A percentile compares a stretch with the other conserved stretches of the same genome.
These are phyloP conservation scores for Rhynchosporium graminicola DNA, from an alignment of 2,329 filamentous ascomycete species.

Conservation along the genomic window DNA sequence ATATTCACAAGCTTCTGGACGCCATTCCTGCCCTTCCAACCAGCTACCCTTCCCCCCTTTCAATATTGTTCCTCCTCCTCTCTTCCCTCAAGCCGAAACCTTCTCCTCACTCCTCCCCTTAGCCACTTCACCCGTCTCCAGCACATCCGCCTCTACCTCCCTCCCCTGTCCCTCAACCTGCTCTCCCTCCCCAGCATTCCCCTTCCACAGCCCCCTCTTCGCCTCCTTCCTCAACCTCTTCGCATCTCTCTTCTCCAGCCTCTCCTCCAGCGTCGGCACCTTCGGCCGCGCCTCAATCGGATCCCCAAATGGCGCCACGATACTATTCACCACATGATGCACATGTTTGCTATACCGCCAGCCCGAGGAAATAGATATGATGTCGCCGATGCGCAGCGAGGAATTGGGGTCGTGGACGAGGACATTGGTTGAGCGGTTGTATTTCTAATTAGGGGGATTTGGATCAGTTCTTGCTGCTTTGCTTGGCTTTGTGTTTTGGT, in stretches of 20 bases:
- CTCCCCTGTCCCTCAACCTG: constrained; percentile 19
- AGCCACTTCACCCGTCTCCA: constrained; percentile 9
- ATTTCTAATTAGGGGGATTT: constrained; percentile 41
- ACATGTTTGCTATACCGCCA: constrained; percentile 67
- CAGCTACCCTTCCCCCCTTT: constrained; percentile 23
- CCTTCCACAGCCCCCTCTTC: constrained; percentile 37
- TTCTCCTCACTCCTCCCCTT: constrained; percentile 28
- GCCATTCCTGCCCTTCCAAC: constrained; percentile 19
- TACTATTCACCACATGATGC: constrained; percentile 72
- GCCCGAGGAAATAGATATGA: constrained; percentile 69
- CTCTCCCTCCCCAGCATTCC: constrained; percentile 3
- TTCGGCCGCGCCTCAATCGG: constrained; percentile 65
- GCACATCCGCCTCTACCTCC: neutral
- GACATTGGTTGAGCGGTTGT: constrained; percentile 62
- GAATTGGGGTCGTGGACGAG: constrained; percentile 79
- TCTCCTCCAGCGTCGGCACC: constrained; percentile 65
- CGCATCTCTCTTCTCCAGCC: constrained; percentile 54
- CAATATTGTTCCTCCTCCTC: neutral
- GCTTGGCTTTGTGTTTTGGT: too few relatives aligned
- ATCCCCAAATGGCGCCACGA: constrained; percentile 69
- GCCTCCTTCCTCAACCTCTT: constrained; percentile 60
- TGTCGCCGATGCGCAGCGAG: constrained; percentile 72
- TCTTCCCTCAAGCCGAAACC: neutral
- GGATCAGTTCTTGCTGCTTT: too few relatives aligned
- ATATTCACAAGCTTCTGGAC: neutral